phyloP scores from a whole-genome alignment of 306 rosid genomes.

The Clitoria ternatea region DNA sequence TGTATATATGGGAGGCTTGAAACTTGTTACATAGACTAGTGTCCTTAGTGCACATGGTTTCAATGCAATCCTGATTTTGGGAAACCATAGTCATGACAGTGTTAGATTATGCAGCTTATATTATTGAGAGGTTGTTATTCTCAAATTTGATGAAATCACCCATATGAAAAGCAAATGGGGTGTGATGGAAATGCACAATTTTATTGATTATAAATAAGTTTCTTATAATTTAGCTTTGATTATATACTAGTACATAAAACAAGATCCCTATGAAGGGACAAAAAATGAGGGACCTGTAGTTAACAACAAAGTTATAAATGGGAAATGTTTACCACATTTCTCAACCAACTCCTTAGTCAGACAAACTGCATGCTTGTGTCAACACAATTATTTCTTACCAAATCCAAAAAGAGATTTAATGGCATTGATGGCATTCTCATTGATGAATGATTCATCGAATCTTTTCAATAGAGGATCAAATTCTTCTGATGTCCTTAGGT shows the following conservation, averaged over 20 bases:
- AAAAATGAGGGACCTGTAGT: constrained; percentile 28
- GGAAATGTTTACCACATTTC: constrained; percentile 14
- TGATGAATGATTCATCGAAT: constrained; percentile 90
- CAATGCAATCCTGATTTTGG: too few relatives aligned
- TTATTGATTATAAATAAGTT: constrained; percentile 13
- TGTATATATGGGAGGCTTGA: too few relatives aligned
- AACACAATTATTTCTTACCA: constrained; percentile 51
- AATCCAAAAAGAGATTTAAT: constrained; percentile 89
- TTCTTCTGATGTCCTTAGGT: constrained; percentile 49
- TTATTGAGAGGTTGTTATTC: too few relatives aligned
- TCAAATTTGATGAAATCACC: too few relatives aligned
- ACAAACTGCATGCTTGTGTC: constrained; percentile 13
- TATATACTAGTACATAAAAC: constrained; percentile 17
- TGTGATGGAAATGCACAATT: constrained; percentile 12
- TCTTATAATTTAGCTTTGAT: neutral
- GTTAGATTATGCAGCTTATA: too few relatives aligned
- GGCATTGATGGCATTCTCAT: constrained; percentile 94
- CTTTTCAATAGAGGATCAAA: constrained; percentile 67
- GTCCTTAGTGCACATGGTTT: too few relatives aligned
- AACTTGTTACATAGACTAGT: too few relatives aligned
- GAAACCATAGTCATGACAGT: too few relatives aligned
- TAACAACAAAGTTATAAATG: constrained; percentile 25
- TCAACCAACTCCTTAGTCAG: constrained; percentile 28
- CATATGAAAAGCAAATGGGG: too few relatives aligned
- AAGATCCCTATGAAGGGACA: constrained; percentile 15